Evolutionary conservation across 306 rosid species (phyloP).

Genomic region (Hippophae gyantsensis): DNA sequence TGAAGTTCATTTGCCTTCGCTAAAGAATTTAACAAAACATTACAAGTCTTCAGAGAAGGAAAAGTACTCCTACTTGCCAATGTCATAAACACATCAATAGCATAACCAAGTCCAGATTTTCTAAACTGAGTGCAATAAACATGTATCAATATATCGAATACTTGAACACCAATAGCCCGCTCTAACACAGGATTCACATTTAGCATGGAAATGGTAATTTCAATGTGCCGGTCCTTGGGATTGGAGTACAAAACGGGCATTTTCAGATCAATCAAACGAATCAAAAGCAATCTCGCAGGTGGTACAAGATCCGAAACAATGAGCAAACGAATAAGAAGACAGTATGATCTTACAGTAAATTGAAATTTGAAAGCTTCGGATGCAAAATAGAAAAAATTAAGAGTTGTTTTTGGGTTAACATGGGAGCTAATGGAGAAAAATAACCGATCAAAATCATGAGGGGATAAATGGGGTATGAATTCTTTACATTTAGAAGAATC

Average conservation of each 20-base stretch:
- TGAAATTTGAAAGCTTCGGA: conserved; percentile 28
- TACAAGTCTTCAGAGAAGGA: conserved; percentile 46
- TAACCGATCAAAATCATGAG: conserved; percentile 42
- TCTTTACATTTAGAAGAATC: conserved; percentile 50
- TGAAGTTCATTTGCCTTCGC: conserved; percentile 42
- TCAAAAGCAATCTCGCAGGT: conserved; percentile 42
- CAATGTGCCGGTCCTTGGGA: conserved; percentile 16
- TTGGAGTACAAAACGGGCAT: conserved; percentile 21
- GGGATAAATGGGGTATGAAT: conserved; percentile 39
- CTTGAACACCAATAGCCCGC: conserved; percentile 24
- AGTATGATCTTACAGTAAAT: conserved; percentile 51
- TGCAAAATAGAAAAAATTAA: conserved; percentile 49
- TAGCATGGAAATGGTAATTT: conserved; percentile 34
- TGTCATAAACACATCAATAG: conserved; percentile 30
- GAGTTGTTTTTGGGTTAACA: conserved; percentile 45
- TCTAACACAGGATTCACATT: conserved; percentile 17
- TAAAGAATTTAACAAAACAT: conserved; percentile 43
- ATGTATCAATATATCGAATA: conserved; percentile 51
- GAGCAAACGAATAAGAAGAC: conserved; percentile 52
- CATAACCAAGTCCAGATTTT: conserved; percentile 30
- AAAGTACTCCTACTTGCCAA: conserved; percentile 31
- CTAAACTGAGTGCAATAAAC: conserved; percentile 43
- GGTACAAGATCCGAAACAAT: conserved; percentile 30
- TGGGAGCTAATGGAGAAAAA: conserved; percentile 32
- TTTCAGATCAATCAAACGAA: conserved; percentile 47